phyloP scores from a whole-genome alignment of 805 yeast genomes.

The Phaffomyces antillensis region DNA sequence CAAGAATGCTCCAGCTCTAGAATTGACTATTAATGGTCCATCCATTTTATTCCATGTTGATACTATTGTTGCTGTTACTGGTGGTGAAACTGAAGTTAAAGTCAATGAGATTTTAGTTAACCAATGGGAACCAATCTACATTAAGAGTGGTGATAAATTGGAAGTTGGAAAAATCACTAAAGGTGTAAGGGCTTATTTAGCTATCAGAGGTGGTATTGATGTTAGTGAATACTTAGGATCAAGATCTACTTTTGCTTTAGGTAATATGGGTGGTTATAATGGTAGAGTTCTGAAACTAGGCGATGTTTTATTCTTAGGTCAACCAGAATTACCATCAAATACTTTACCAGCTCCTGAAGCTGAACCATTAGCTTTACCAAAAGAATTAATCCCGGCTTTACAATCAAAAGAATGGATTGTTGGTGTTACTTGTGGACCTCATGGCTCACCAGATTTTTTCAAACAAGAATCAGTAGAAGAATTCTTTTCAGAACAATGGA shows the following conservation, averaged over 20 bases:
- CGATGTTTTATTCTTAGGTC: slow-evolving; percentile 83
- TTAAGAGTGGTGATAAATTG: slow-evolving; percentile 71
- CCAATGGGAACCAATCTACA: slow-evolving; percentile 67
- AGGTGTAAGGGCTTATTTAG: slow-evolving; percentile 88
- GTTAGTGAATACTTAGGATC: slow-evolving; percentile 92
- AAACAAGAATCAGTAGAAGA: slow-evolving; percentile 62
- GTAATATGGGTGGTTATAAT: slow-evolving; percentile 87
- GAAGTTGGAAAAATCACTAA: slow-evolving; percentile 70
- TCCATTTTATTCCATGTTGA: slow-evolving; percentile 77
- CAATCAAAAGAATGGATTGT: slow-evolving; percentile 56
- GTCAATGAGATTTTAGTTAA: slow-evolving; percentile 50
- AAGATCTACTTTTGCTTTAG: slow-evolving; percentile 93
- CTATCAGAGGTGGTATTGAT: slow-evolving; percentile 89
- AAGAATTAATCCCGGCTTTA: slow-evolving; percentile 29
- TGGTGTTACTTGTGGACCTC: slow-evolving; percentile 96
- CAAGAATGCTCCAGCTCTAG: slow-evolving; percentile 78
- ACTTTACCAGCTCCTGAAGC: slow-evolving; percentile 66
- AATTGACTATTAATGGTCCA: slow-evolving; percentile 85
- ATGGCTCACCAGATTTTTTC: slow-evolving; percentile 95
- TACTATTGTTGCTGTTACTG: slow-evolving; percentile 73
- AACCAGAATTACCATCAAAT: slow-evolving; percentile 61
- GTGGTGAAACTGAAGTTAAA: slow-evolving; percentile 68
- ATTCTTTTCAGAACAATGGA: slow-evolving; percentile 79
- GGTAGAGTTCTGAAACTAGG: slow-evolving; percentile 90
- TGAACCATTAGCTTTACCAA: slow-evolving; percentile 55